Conservation (phyloP, 1,284 basidiomycete genomes). For the Nidula niveotomentosa region DNA sequence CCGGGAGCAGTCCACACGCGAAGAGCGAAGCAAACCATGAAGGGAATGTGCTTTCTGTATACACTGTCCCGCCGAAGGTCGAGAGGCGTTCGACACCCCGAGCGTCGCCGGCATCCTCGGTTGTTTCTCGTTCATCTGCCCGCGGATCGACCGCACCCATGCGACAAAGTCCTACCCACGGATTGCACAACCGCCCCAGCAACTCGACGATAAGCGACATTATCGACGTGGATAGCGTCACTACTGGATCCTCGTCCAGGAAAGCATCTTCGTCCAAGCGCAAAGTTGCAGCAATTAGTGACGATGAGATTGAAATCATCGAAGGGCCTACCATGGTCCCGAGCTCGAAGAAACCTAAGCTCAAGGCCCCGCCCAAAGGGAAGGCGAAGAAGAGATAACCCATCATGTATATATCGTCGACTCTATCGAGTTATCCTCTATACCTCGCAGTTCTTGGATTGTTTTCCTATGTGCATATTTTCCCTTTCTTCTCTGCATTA, state of each 20-base stretch:
- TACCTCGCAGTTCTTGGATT: neutral
- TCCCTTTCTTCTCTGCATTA: too few relatives aligned
- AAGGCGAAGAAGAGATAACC: constrained; percentile 27
- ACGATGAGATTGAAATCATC: constrained; percentile 57
- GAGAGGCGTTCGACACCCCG: constrained; percentile 26
- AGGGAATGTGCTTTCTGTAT: constrained; percentile 20
- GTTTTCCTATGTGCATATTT: neutral
- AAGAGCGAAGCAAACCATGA: constrained; percentile 30
- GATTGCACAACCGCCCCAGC: constrained; percentile 29
- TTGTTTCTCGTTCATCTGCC: constrained; percentile 46
- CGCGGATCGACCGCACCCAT: constrained; percentile 34
- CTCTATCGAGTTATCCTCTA: neutral
- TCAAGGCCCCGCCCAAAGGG: constrained; percentile 26
- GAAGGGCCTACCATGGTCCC: constrained; percentile 40
- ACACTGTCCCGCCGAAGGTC: constrained; percentile 1
- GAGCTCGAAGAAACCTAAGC: constrained; percentile 26
- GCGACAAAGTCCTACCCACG: constrained; percentile 41
- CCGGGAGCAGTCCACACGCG: constrained; percentile 10
- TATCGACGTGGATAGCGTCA: constrained; percentile 39
- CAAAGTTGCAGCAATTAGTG: constrained; percentile 38
- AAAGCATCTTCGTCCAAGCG: constrained; percentile 37
- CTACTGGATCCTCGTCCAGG: constrained; percentile 19
- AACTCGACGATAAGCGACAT: constrained; percentile 37
- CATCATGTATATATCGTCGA: too few relatives aligned
- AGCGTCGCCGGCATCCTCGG: constrained; percentile 47